Conservation (phyloP, 176 grass and related monocot genomes). For the Zea luxurians region DNA sequence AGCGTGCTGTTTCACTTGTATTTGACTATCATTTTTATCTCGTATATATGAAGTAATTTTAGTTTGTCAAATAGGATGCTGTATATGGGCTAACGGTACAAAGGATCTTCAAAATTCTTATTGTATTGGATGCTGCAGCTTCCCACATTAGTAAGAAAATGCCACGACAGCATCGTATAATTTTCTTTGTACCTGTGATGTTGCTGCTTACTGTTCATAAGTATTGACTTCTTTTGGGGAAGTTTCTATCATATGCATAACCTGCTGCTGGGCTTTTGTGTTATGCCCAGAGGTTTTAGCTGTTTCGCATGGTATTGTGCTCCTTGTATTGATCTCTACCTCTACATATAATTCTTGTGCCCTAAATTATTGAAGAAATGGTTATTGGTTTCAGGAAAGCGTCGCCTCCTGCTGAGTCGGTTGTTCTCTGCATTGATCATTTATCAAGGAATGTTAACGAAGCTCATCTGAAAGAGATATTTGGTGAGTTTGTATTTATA, state of each 20-base stretch:
- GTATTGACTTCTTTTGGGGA: neutral
- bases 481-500: slow-evolving; percentile 56
- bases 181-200: neutral
- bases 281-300: neutral
- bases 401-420: slow-evolving; percentile 71
- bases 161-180: neutral
- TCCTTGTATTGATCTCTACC: neutral
- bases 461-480: slow-evolving; percentile 98
- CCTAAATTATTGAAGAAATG: slow-evolving; percentile 14
- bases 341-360: neutral
- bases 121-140: slow-evolving; percentile 19
- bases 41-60: neutral
- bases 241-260: neutral
- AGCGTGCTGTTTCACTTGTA: slow-evolving; percentile 1
- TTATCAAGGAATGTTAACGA: slow-evolving; percentile 95
- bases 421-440: slow-evolving; percentile 93
- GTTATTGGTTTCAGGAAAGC: slow-evolving; percentile 71
- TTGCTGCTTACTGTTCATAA: neutral
- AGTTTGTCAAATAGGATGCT: neutral
- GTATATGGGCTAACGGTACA: neutral
- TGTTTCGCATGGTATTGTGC: neutral
- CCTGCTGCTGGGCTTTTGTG: neutral
- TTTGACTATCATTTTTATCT: neutral
- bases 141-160: neutral
- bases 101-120: neutral